Percentiles rank a stretch among this genome's conserved stretches.
Evolutionary conservation across 805 yeast genomes (phyloP).

Genomic region (Candida namnaoensis): DNA sequence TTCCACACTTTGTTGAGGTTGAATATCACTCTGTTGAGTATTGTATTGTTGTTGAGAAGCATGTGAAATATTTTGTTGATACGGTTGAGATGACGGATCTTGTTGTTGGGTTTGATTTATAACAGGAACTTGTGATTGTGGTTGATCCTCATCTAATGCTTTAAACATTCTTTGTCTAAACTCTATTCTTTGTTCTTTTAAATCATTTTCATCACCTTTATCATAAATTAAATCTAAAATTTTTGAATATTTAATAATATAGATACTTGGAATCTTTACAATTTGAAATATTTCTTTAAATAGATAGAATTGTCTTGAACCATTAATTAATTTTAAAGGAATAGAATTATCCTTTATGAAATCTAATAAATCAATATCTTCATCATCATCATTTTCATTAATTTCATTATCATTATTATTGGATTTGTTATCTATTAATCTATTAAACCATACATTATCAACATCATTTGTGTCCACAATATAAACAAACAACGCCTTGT

Average conservation of each 20-base stretch:
- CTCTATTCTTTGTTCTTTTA: too few relatives aligned
- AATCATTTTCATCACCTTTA: conserved; percentile 7
- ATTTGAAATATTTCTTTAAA: conserved; percentile 52
- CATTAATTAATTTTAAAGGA: conserved; percentile 30
- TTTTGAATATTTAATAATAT: conserved; percentile 40
- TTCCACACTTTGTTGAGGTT: too few relatives aligned
- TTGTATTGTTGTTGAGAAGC: too few relatives aligned
- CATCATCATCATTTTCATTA: too few relatives aligned
- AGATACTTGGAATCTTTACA: conserved; percentile 44
- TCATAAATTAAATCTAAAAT: conserved; percentile 33
- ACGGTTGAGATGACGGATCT: conserved; percentile 4
- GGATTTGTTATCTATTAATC: too few relatives aligned
- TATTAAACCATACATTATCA: too few relatives aligned
- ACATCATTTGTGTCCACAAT: too few relatives aligned
- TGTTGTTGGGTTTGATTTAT: not conserved
- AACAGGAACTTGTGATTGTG: not conserved
- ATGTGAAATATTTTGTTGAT: not conserved
- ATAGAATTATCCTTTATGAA: conserved; percentile 22
- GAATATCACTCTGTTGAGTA: too few relatives aligned
- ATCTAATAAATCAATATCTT: conserved; percentile 6
- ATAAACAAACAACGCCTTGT: too few relatives aligned
- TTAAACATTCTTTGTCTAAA: conserved; percentile 19
- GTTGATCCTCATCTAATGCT: conserved; percentile 6
- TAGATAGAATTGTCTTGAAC: conserved; percentile 32
- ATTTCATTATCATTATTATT: too few relatives aligned